Evolutionary conservation across 306 rosid genomes (phyloP).

Genomic region (Vicia sativa): DNA sequence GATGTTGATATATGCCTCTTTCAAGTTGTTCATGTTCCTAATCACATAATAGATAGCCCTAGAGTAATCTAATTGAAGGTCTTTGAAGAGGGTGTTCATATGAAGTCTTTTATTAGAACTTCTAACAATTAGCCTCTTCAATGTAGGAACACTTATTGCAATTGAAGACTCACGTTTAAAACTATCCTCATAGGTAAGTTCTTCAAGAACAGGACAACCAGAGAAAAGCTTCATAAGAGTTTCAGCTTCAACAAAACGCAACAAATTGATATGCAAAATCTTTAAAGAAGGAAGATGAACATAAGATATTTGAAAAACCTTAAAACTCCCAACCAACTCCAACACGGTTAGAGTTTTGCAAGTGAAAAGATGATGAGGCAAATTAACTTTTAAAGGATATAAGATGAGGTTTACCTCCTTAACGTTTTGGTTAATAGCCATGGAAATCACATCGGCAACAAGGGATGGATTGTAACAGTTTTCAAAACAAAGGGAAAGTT

Average conservation of each 20-base stretch:
- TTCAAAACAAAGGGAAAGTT: neutral
- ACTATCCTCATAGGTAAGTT: neutral
- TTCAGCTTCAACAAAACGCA: neutral
- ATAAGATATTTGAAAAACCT: neutral
- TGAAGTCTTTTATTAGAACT: neutral
- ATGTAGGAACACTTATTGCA: neutral
- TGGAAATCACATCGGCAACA: neutral
- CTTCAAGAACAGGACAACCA: conserved; percentile 20
- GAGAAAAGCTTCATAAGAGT: conserved; percentile 6
- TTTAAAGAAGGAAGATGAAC: conserved; percentile 22
- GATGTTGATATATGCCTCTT: neutral
- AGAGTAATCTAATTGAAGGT: neutral
- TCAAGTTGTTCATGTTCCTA: neutral
- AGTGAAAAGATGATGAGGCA: conserved; percentile 7
- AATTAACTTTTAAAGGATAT: neutral
- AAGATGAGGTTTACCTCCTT: neutral
- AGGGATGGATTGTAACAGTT: too few species aligned
- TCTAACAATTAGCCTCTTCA: neutral
- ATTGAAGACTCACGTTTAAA: neutral
- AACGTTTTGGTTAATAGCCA: neutral
- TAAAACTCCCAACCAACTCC: neutral
- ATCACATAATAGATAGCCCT: neutral
- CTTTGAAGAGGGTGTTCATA: neutral
- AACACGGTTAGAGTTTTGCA: neutral
- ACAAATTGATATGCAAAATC: neutral